Base-by-base conservation (phyloP, 140 eudicot species). In the Cichorium intybus region DNA sequence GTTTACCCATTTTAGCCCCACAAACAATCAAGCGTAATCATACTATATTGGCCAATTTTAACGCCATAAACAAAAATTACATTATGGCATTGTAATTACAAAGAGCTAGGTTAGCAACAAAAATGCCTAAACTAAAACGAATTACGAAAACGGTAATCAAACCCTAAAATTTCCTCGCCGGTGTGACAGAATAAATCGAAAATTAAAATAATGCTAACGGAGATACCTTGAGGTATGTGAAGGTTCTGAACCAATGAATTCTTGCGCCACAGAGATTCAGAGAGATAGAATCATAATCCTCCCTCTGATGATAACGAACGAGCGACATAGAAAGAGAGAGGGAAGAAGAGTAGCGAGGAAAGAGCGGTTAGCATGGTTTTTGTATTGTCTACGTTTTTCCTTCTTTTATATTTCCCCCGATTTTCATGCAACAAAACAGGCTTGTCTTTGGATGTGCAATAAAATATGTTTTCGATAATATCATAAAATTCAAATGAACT, bases 351-450 rank as follows among this genome's bases (percentile, higher is more conserved):
- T 4, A 43, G 18, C 11, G 28, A 64, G 17, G 62, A 45, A 60
- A 55, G 66, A 70, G 71, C 68, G 77, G 77, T 64, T 66, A 33
- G 26, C 18, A 51, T 31, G 48, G 22, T 34, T 60, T 61, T 58
- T 48, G 20, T 20, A 22, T 49, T 60, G 54, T 60, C 31, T 48
- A 47, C 22, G 35, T 57, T 70, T 59, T 21, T 69, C 37, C 24
- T 48, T 1, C 34, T 20, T 51, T 39, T 34, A n/a, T 24, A 60
- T 37, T 35, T 60, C 21, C 18, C 47, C 58, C 20, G 49, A 27
- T 72, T 72, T 71, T 61, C 47, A 62, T 61, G 70, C 70, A 51
- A 52, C 31, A 60, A 70, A 60, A 35, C 22, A 47, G 24, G n/a
- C 11, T 39, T 39, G n/a, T 6, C 31, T 27, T 6, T 27, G 31